Evolutionary conservation across 1,139 yeast genomes (phyloP), one percentile per base, ranked within the genome.

Genomic region (Nakaseomyces bracarensis): DNA sequence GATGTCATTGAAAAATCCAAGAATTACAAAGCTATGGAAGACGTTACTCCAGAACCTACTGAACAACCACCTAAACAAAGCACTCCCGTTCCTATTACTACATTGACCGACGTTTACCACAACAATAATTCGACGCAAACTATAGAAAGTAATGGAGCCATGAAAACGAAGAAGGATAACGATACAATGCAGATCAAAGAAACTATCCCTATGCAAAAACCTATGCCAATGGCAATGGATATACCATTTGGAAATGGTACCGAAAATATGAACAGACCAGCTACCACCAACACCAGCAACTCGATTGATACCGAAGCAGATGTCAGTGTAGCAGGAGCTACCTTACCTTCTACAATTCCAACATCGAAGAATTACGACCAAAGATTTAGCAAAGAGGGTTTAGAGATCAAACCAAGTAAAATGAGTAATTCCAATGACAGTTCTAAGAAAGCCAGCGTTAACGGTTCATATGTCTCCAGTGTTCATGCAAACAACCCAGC

Each of bases 321-420:
- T 33, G 36, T 20, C n/a, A 45, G 50, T 22, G 54, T 53, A 45
- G 63, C 62, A 7, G 67, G 65, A 36, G 66, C 66, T 1, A 61
- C 65, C 8, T 39, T 62, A n/a, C 66, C 66, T 4, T 46, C 48
- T 14, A 47, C 54, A 9, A 59, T 61, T 21, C 66, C 66, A 38
- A 60, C 64, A 3, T 61, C 66, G 4, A 53, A 57, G 39, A 58
- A 60, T 35, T 58, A 52, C 38, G 50, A 57, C 41, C 40, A 49
- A 25, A 55, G 64, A 46, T 42, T 48, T 28, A 51, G 45, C 35
- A 43, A 48, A 23, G 22, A 30, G 2, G 34, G 34, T 19, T 16
- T 19, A 15, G 34, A 30, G 11, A 9, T 30, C 22, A 30, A 10
- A 11, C 22, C 13, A 3, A 30, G n/a, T 3, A 13, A 3, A 10